Evolutionary conservation across 306 rosid species (phyloP), one percentile per base, ranked within the genome.

Genomic region (Castanea mollissima): DNA sequence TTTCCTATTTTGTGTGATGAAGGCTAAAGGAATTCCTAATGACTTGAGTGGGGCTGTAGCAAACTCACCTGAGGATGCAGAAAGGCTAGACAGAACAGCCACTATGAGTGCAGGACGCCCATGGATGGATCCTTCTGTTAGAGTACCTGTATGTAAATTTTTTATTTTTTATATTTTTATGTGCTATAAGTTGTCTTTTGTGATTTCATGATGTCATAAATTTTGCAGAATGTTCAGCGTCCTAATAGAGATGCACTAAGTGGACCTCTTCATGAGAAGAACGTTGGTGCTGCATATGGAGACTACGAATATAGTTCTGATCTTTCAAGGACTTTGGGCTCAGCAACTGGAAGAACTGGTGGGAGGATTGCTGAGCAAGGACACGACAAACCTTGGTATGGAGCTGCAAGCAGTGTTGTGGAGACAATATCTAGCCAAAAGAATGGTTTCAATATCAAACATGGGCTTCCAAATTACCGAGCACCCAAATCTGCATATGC

Each of bases 141-240:
- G 83, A 81, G 52, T 86, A 84, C 92, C 34, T 73, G 97, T 89
- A 84, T 74, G 97, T 85, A 15, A 71, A 14, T 58, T 79, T 49
- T 78, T 56, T 57, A 56, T 75, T 74, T 12, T 55, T 38, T 38
- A 7, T 38, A 7, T 38, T 38, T 38, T 38, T 7, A 75, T 56
- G 32, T 35, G 35, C 54, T 64, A 25, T 73, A 68, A 46, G 69
- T 80, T 14, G 55, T 8, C 18, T 75, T 69, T 34, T 81, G 54
- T 74, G 10, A 76, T 81, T 73, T 88, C 65, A 68, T 85, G 44
- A 29, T 34, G 34, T 81, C 34, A 49, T 79, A 60, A 83, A 51
- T 78, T 67, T 89, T 90, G 84, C 93, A 93, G 89, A 88, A 82
- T 79, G 81, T 86, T 85, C 97, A 90, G 83, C 92, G 27, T 52